A percentile compares a stretch with the other conserved stretches of the same genome.
Evolutionary conservation across 192 early-diverging fungal species (phyloP).

Genomic region (Ambispora gerdemannii): DNA sequence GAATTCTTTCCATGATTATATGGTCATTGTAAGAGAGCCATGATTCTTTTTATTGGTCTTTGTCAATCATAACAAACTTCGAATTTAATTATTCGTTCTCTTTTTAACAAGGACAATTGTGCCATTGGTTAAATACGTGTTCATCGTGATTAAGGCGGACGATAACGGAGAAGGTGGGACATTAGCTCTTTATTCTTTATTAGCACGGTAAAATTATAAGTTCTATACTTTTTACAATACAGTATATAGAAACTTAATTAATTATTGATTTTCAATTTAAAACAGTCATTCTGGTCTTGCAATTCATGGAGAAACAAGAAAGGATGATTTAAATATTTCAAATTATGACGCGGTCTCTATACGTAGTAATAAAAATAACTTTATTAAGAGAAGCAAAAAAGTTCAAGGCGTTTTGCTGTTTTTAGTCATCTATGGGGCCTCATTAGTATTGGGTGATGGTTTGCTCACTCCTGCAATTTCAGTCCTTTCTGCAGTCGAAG

Average conservation of each 20-base stretch:
- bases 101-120: constrained; percentile 37
- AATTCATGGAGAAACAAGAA: not conserved
- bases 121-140: constrained; percentile 19
- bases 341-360: not conserved
- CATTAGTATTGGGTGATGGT: constrained; percentile 4
- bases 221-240: not conserved
- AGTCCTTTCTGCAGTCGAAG: not conserved
- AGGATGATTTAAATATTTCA: not conserved
- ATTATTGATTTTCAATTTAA: no score
- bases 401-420: not conserved
- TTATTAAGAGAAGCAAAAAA: not conserved
- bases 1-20: constrained; percentile 46
- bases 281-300: not conserved
- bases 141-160: constrained; percentile 42
- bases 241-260: no score
- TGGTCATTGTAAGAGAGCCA: constrained; percentile 51
- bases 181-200: constrained; percentile 50
- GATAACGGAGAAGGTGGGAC: constrained; percentile 61
- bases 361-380: not conserved
- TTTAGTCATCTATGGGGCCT: not conserved
- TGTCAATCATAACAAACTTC: no score
- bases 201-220: constrained; percentile 31
- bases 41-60: no score
- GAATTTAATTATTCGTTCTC: constrained; percentile 48
- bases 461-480: constrained; percentile 29